A percentile compares a stretch with the other conserved stretches of the same genome.
Evolutionary conservation across 805 yeast species (phyloP).

Genomic region (Komagataella kurtzmanii): DNA sequence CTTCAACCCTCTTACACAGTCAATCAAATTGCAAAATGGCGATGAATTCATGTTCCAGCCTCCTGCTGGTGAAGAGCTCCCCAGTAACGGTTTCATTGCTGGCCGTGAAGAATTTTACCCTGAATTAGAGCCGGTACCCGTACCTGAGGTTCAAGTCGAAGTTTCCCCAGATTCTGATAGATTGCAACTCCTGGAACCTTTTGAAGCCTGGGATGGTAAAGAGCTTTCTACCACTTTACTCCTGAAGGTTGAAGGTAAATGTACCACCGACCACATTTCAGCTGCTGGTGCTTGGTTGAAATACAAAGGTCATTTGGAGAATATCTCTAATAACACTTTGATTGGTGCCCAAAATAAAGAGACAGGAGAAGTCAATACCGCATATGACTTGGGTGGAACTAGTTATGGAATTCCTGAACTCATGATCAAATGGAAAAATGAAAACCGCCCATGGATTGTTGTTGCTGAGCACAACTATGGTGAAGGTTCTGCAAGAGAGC

Average conservation of each 20-base stretch:
- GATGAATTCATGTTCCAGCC: conserved; percentile 79
- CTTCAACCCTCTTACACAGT: conserved; percentile 91
- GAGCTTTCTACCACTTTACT: conserved; percentile 69
- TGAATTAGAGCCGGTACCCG: conserved; percentile 38
- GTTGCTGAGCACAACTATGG: conserved; percentile 98
- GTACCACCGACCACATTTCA: conserved; percentile 96
- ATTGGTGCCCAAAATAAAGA: conserved; percentile 96
- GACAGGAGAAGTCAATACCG: conserved; percentile 89
- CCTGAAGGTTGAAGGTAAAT: conserved; percentile 91
- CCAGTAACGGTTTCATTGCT: conserved; percentile 76
- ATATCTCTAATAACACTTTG: conserved; percentile 87
- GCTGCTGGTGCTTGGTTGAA: conserved; percentile 99
- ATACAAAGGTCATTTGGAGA: conserved; percentile 95
- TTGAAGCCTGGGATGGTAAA: conserved; percentile 73
- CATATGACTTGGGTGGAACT: conserved; percentile 74
- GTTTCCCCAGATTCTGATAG: conserved; percentile 85
- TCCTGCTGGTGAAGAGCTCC: conserved; percentile 87
- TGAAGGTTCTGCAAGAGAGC: conserved; percentile 99
- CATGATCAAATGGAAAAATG: conserved; percentile 91
- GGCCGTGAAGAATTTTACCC: conserved; percentile 58
- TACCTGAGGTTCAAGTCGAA: conserved; percentile 32
- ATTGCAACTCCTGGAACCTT: conserved; percentile 83
- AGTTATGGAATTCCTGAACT: conserved; percentile 82
- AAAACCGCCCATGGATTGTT: conserved; percentile 79
- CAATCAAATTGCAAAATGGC: conserved; percentile 79